Evolutionary conservation across 2,329 filamentous ascomycete genomes (phyloP).

Genomic region (Phialemoniopsis sp.): DNA sequence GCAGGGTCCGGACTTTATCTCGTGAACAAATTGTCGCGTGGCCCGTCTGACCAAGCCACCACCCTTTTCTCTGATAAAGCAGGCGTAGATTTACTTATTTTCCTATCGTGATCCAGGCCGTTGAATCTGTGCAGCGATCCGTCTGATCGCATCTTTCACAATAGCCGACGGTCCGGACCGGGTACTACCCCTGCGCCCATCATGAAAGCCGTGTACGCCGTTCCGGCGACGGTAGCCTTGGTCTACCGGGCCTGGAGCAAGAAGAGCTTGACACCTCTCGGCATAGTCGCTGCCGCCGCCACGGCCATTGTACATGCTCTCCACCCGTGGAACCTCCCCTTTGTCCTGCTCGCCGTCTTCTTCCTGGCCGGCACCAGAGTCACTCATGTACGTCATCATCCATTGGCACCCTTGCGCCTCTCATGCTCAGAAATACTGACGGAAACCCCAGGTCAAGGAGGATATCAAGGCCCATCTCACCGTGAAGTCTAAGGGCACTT

Average conservation of each 20-base stretch:
- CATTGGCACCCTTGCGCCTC: neutral
- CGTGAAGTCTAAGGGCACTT: constrained; percentile 65
- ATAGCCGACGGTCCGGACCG: too few relatives aligned
- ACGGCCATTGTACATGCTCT: constrained; percentile 79
- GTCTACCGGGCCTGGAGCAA: constrained; percentile 65
- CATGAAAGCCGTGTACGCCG: constrained; percentile 56
- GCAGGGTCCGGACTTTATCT: too few relatives aligned
- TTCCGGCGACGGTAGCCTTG: constrained; percentile 55
- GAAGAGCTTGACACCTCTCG: constrained; percentile 73
- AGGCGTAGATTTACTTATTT: too few relatives aligned
- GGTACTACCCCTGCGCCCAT: constrained; percentile 5
- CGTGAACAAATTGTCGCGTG: constrained; percentile 7
- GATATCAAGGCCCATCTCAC: constrained; percentile 80
- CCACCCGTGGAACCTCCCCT: constrained; percentile 95
- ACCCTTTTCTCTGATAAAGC: too few relatives aligned
- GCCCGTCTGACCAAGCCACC: neutral
- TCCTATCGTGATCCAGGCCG: too few relatives aligned
- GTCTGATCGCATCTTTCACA: too few relatives aligned
- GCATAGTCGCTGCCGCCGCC: constrained; percentile 65
- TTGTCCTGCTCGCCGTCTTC: constrained; percentile 76
- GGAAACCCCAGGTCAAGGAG: constrained; percentile 67
- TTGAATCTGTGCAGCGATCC: too few relatives aligned
- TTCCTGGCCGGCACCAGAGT: constrained; percentile 80
- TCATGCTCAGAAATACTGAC: constrained; percentile 3
- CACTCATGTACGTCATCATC: constrained; percentile 63